These are phyloP conservation scores for Grosmannia penicillata DNA, from an alignment of 2,329 filamentous ascomycete species.

Conservation along the genomic window DNA sequence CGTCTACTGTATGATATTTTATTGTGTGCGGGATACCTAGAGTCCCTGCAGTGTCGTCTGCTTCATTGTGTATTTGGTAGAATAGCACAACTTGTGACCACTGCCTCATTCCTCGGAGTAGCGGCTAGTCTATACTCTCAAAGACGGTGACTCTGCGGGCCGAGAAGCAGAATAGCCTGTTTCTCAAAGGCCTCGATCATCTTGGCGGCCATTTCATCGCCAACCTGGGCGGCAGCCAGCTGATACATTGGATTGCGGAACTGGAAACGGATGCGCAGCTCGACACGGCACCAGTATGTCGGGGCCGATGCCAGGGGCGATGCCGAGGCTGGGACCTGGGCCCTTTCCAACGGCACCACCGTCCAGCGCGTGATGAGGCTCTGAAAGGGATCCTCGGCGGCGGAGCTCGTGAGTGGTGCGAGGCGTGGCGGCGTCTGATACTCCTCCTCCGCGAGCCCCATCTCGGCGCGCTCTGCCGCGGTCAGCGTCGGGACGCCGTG, in stretches of 20 bases:
- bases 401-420: background rate
- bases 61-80: too few species aligned
- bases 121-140: too few species aligned
- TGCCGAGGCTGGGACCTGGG: background rate
- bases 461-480: slow-evolving; percentile 15
- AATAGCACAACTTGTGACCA: too few species aligned
- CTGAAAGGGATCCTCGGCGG: slow-evolving; percentile 37
- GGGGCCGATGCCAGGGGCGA: slow-evolving; percentile 2
- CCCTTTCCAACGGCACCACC: slow-evolving; percentile 32
- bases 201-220: slow-evolving; percentile 66
- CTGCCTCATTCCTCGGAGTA: too few species aligned
- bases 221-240: slow-evolving; percentile 64
- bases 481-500: slow-evolving; percentile 23
- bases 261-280: slow-evolving; percentile 62
- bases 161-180: slow-evolving; percentile 44
- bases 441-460: slow-evolving; percentile 11
- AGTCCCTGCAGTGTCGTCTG: too few species aligned
- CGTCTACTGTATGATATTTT: too few species aligned
- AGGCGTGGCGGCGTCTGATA: background rate
- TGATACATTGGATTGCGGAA: slow-evolving; percentile 85
- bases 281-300: slow-evolving; percentile 56
- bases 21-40: too few species aligned
- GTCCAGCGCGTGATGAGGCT: slow-evolving; percentile 58
- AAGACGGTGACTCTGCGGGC: background rate
- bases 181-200: slow-evolving; percentile 94